Evolutionary conservation across 352 stramenopile genomes (phyloP), one percentile per base, ranked within the genome.

Genomic region (Plasmopara viticola): DNA sequence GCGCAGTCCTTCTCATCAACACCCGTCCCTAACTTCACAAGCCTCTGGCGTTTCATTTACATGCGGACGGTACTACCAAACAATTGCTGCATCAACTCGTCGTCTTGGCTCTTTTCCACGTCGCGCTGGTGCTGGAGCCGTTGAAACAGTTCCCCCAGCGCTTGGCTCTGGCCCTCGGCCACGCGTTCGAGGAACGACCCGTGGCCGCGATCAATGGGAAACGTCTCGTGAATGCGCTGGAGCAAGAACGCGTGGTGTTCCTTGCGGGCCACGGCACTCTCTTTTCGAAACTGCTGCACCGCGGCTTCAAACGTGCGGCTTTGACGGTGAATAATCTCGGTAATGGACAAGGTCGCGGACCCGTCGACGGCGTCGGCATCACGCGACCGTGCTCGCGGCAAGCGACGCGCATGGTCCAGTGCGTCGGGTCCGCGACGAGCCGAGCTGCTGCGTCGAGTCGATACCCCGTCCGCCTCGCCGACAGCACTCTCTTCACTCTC

Each of bases 231-330:
- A 33, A 75, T 60, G 49, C 66, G 66, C 33, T 44, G 44, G 20
- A 72, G 17, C 42, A 75, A 52, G 29, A 71, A 75, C 6, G 56
- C 49, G 43, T 72, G 64, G 48, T 72, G 64, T 35, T 70, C 54
- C 42, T 70, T 64, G 18, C 66, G 66, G 40, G 58, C 63, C 10
- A 61, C 40, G 0, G 56, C 44, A 30, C 66, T 66, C 31, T 75
- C 66, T 45, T 71, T 68, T n/a, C 66, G 62, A 43, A 75, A 75
- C 5, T 62, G 63, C 49, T 75, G 68, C 20, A 75, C 56, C 9
- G 64, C 62, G 10, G 50, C 20, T 54, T 75, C 66, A 20, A 75
- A 41, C 37, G 67, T 62, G 3, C 29, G 31, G 44, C 57, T 75
- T 48, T 75, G 66, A 14, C 59, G 47, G 42, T 75, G 59, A 48